Evolutionary conservation across 176 grass and related monocot species (phyloP), one percentile per base, ranked within the genome.

Genomic region (Thinopyrum elongatum): DNA sequence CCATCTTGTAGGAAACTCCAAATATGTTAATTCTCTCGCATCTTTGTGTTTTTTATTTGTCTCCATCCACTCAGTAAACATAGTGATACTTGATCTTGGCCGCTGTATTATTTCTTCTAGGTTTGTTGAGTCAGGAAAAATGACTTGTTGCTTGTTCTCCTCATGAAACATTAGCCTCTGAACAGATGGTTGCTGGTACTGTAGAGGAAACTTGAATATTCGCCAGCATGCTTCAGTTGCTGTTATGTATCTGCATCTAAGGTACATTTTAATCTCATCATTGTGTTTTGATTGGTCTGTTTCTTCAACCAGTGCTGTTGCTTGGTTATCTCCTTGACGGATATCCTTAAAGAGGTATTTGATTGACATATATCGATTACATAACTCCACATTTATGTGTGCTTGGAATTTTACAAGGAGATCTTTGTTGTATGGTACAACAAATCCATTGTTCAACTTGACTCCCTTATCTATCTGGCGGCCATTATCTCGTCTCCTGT

Each of bases 341-440:
- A 82, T 39, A 61, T 88, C 68, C 27, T 85, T 91, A 27, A 80
- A 87, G 1, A 91, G 49, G 22, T 91, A 91, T 23, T 87, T 80
- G 23, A 91, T 87, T 16, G 81, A 31, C 39, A 49, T 66, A 55
- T 41, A 68, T 15, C 21, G 46, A 6, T 80, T 39, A 30, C 86
- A 91, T 21, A 17, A 41, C 41, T 91, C 81, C 14, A 85, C 89
- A 84, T 75, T 88, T 14, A 81, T 84, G 41, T 88, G 85, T 23
- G 36, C 77, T 62, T 79, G 57, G 13, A 39, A 87, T 30, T 87
- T 87, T 7, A 87, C 25, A 0, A 84, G 39, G 4, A 90, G 49
- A 61, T 83, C 23, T 36, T 31, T 51, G n/a, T 90, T 79, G 57
- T 79, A 62, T 62, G 77, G 77, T 22, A 79, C 14, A 16, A 79